phyloP scores from a whole-genome alignment of 352 stramenopile species.

The Globisporangium rhizosaccharum region DNA sequence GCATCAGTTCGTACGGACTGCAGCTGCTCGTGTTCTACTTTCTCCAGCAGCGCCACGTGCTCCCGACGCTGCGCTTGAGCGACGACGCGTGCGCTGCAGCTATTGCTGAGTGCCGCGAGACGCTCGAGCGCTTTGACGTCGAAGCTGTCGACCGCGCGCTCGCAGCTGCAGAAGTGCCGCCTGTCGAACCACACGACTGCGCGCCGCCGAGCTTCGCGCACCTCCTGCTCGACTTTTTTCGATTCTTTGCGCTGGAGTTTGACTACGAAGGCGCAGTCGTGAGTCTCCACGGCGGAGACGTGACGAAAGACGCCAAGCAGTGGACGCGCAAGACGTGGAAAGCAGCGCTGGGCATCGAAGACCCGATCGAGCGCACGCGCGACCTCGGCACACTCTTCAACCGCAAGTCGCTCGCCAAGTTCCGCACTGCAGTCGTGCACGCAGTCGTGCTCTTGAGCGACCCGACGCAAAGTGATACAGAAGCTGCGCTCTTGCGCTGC shows the following conservation, averaged over 20 bases:
- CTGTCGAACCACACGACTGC: not conserved
- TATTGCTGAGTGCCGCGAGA: constrained; percentile 15
- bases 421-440: constrained; percentile 51
- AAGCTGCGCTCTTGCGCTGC: constrained; percentile 2
- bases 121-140: constrained; percentile 17
- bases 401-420: constrained; percentile 34
- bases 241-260: constrained; percentile 70
- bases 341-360: constrained; percentile 59
- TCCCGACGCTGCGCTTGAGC: constrained; percentile 47
- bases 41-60: constrained; percentile 39
- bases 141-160: constrained; percentile 21
- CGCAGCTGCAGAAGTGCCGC: not conserved
- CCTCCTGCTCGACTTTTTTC: constrained; percentile 61
- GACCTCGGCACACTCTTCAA: constrained; percentile 73
- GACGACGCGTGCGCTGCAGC: not conserved
- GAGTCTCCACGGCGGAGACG: constrained; percentile 30
- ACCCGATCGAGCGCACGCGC: constrained; percentile 62
- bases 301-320: constrained; percentile 38
- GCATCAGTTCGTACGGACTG: constrained; percentile 68
- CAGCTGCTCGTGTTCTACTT: constrained; percentile 65
- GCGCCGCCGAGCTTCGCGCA: constrained; percentile 8
- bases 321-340: constrained; percentile 42
- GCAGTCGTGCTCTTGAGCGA: constrained; percentile 3
- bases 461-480: not conserved
- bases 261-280: constrained; percentile 62